phyloP scores from a whole-genome alignment of 371 early-diverging fungal species.

The Neoconidiobolus thromboides region DNA sequence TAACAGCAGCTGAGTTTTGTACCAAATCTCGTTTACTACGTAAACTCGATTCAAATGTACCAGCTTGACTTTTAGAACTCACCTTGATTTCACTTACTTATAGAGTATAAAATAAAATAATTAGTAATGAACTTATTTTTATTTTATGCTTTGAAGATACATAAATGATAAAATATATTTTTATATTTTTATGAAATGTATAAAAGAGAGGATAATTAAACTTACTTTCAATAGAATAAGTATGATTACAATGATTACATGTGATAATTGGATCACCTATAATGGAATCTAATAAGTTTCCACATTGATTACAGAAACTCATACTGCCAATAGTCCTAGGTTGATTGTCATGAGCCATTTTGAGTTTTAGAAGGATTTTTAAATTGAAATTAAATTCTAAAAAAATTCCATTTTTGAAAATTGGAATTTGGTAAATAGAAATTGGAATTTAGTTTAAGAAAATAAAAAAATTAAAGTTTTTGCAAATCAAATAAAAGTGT shows the following conservation, averaged over 20 bases:
- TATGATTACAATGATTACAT: conserved; percentile 58
- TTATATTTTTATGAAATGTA: neutral
- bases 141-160: neutral
- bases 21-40: conserved; percentile 46
- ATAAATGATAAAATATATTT: neutral
- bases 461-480: too few relatives aligned
- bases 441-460: neutral
- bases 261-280: conserved; percentile 49
- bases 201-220: neutral
- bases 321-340: conserved; percentile 25
- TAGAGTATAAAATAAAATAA: conserved; percentile 7
- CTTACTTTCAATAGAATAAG: conserved; percentile 40
- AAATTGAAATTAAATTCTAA: neutral
- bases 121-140: neutral
- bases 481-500: too few relatives aligned
- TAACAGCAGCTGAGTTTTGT: conserved; percentile 31
- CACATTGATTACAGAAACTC: conserved; percentile 74
- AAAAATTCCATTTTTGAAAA: neutral
- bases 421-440: neutral
- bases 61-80: conserved; percentile 44
- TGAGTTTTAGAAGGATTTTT: neutral
- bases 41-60: conserved; percentile 63
- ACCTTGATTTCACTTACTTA: conserved; percentile 65
- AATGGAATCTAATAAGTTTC: conserved; percentile 67
- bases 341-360: neutral